Evolutionary conservation across 768 basidiomycete species (phyloP), one percentile per base, ranked within the genome.

Genomic region (Russula ochroleuca): DNA sequence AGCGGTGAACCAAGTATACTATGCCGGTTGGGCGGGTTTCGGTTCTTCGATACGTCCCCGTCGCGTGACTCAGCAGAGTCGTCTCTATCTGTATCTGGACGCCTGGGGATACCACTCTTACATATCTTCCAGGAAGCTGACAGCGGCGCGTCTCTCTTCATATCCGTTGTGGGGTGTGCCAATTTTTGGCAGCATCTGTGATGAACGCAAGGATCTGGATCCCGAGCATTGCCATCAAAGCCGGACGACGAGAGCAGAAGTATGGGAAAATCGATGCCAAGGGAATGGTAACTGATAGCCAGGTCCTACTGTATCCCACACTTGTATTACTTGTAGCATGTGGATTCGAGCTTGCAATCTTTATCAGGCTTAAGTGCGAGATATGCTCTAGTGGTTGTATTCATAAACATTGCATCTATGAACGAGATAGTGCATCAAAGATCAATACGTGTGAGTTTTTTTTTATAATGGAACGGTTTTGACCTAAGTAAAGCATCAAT

Each of bases 391-490:
- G 28, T 51, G 58, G 25, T 43, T 25, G 33, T 31, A 48, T 41
- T 13, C 43, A 60, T 59, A 15, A 43, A 43, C 43, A 57, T 23
- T 56, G 54, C 11, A 19, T 55, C 53, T 64, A 64, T n/a, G 28
- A 55, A 49, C 6, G 37, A 48, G 14, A 37, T 47, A 25, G 31
- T 52, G 19, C 25, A 53, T 61, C 43, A 64, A 51, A 41, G 21
- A 33, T 43, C 19, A 7, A 38, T 45, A 35, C 49, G 33, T 38
- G 51, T 64, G 28, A 13, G 5, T 28, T 28, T 28, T n/a, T 25
- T 33, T 56, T 63, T 51, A 66, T 40, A 35, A 49, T 2, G 64
- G 51, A 31, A 61, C 43, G 6, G 66, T 67, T 51, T 67, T 67
- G 15, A 67, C 52, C 66, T 67, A 28, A n/a, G 54, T 19, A 28